Evolutionary conservation across 768 basidiomycete species (phyloP), one percentile per base, ranked within the genome.

Genomic region (Hygrophorus pudorinus): DNA sequence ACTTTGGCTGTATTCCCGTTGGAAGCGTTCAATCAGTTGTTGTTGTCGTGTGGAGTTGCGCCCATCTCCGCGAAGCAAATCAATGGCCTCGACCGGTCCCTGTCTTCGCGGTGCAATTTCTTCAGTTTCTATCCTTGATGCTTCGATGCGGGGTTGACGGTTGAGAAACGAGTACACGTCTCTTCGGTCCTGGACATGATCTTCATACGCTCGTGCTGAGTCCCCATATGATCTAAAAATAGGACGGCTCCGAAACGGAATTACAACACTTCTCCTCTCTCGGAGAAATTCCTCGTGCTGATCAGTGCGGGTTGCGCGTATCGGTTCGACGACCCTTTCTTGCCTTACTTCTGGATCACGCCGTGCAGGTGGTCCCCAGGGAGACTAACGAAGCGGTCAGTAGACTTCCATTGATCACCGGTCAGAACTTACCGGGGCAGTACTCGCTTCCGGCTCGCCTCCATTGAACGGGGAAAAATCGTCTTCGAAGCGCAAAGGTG

Each of bases 31-130:
- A 14, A 61, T 54, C 12, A 63, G 36, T 36, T 65, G 65, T 13
- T 59, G 53, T 0, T 64, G 59, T 29, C 66, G 64, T 14, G 49
- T 43, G 7, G 45, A 17, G 40, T 51, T 57, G 3, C 54, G 47
- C 1, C 59, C 60, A 37, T 66, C 63, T 4, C 51, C 53, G 24
- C 63, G 58, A 14, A 69, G 51, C 10, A 62, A 55, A 13, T 64
- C 59, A 14, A 66, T 56, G 9, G 59, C 59, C 18, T 57, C 53
- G 35, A 42, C 48, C 24, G 65, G 57, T 13, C 62, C 59, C 3
- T 60, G 58, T 13, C 47, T 52, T 30, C 46, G 50, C 8, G 42
- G 45, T 40, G 44, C 28, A 21, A 46, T 32, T 16, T 40, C 39
- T 5, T 51, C 36, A 37, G 43, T 36, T 8, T 59, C 60, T 6